These are phyloP conservation scores for Colletotrichum caudatum DNA, from an alignment of 2,329 filamentous ascomycete genomes.

Conservation along the genomic window DNA sequence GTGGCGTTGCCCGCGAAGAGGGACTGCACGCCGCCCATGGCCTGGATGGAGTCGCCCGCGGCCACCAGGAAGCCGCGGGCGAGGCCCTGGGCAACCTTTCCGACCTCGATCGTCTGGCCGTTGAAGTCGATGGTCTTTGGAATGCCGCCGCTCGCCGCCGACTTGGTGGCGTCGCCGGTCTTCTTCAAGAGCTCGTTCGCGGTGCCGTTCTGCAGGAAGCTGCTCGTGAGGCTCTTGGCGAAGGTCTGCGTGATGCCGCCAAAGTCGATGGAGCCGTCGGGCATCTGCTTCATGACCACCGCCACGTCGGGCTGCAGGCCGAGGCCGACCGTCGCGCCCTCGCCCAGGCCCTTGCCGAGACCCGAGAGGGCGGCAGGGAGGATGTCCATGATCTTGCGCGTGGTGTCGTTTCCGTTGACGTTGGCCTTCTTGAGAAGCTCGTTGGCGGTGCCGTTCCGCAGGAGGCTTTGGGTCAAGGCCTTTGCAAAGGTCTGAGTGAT, in stretches of 20 bases:
- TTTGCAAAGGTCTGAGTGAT: slow-evolving; percentile 47
- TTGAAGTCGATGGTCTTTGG: slow-evolving; percentile 41
- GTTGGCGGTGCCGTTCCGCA: slow-evolving; percentile 48
- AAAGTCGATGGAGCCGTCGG: slow-evolving; percentile 42
- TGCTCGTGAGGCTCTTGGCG: slow-evolving; percentile 48
- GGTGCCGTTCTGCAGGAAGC: slow-evolving; percentile 51
- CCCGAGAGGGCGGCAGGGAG: slow-evolving; percentile 46
- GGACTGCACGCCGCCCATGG: slow-evolving; percentile 50
- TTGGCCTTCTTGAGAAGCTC: slow-evolving; percentile 43
- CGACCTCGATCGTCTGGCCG: slow-evolving; percentile 43
- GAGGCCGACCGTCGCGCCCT: slow-evolving; percentile 46
- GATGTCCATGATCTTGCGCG: slow-evolving; percentile 39
- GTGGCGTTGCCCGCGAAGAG: slow-evolving; percentile 48
- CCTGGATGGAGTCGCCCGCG: slow-evolving; percentile 50
- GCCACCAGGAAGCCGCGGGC: slow-evolving; percentile 52
- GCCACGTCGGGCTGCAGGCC: slow-evolving; percentile 47
- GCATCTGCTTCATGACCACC: slow-evolving; percentile 42
- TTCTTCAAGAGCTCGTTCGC: slow-evolving; percentile 44
- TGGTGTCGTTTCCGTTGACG: slow-evolving; percentile 6
- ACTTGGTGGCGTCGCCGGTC: slow-evolving; percentile 18
- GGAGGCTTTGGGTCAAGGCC: slow-evolving; percentile 48
- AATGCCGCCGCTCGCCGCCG: slow-evolving; percentile 32
- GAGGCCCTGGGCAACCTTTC: slow-evolving; percentile 51
- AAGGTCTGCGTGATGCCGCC: slow-evolving; percentile 46
- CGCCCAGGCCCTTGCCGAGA: slow-evolving; percentile 47